Conservation (phyloP, 192 early-diverging fungal genomes). For the Coemansia sp. region DNA sequence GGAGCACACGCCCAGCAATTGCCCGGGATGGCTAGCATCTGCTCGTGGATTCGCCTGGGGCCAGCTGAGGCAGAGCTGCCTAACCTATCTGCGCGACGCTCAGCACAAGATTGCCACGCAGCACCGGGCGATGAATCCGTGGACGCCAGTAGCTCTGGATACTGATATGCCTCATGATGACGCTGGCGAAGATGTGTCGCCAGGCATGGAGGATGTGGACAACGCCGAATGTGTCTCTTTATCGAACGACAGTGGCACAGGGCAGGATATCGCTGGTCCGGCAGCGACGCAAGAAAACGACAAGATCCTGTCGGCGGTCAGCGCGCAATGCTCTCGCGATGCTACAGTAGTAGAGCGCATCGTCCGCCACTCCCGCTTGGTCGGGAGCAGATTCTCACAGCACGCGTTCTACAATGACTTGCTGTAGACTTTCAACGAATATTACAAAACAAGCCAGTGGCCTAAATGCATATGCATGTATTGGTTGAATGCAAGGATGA, state of each 20-base stretch:
- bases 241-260: neutral
- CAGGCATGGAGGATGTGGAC: neutral
- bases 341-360: slow-evolving; percentile 44
- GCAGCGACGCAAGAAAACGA: slow-evolving; percentile 17
- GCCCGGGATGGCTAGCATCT: slow-evolving; percentile 38
- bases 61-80: slow-evolving; percentile 41
- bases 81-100: slow-evolving; percentile 30
- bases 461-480: slow-evolving; percentile 1
- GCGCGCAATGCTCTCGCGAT: slow-evolving; percentile 9
- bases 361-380: slow-evolving; percentile 33
- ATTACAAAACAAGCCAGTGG: neutral
- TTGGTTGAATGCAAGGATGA: neutral
- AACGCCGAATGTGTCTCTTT: neutral
- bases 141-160: slow-evolving; percentile 6
- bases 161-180: neutral
- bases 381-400: slow-evolving; percentile 29
- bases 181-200: neutral
- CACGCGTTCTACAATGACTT: slow-evolving; percentile 17
- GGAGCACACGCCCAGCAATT: slow-evolving; percentile 11
- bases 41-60: slow-evolving; percentile 41
- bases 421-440: neutral
- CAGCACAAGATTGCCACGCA: slow-evolving; percentile 32
- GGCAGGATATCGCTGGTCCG: neutral
- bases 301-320: slow-evolving; percentile 10
- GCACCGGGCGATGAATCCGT: slow-evolving; percentile 25